Evolutionary conservation across 352 stramenopile species (phyloP), one percentile per base, ranked within the genome.

Genomic region (Globisporangium alternatum): DNA sequence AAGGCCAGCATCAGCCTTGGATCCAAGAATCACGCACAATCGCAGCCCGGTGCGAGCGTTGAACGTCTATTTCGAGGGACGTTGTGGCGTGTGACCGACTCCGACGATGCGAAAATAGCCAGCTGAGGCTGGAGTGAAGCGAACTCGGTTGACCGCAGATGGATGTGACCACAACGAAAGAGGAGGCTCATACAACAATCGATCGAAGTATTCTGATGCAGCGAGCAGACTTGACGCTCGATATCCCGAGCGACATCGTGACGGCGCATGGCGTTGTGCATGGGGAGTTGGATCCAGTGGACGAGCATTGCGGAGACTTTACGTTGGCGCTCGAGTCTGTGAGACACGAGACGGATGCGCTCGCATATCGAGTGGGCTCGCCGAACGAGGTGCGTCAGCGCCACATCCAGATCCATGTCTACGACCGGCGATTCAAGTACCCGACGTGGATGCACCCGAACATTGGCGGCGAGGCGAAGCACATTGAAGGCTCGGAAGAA

Each of bases 391-490:
- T 87, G 55, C 80, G 80, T 6, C 74, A 86, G 55, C 77, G 77
- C 19, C 75, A 81, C 67, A 83, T 89, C 65, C 78, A 85, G 52
- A 83, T 89, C 67, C 77, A 87, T 47, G 80, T 89, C 37, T 73
- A 77, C 22, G 80, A 89, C 48, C 77, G 63, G 12, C 56, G 74
- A 10, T 89, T 85, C 64, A 89, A 89, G 67, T 70, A 86, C 47
- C 79, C 81, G 17, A 77, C 73, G 10, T 90, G 80, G 77, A 86
- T 86, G 74, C 78, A 90, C 51, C 81, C 79, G 5, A 90, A 86
- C 64, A 77, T 88, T 22, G 76, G 80, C 2, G 82, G 80, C 5
- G 77, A 87, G 25, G 75, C 72, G 7, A 25, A 77, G 48, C 62
- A 76, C 22, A n/a, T 81, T 5, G 5, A 66, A 9, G 28, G 35